Base-by-base conservation (phyloP, 768 basidiomycete genomes). In the Asterophora parasitica region DNA sequence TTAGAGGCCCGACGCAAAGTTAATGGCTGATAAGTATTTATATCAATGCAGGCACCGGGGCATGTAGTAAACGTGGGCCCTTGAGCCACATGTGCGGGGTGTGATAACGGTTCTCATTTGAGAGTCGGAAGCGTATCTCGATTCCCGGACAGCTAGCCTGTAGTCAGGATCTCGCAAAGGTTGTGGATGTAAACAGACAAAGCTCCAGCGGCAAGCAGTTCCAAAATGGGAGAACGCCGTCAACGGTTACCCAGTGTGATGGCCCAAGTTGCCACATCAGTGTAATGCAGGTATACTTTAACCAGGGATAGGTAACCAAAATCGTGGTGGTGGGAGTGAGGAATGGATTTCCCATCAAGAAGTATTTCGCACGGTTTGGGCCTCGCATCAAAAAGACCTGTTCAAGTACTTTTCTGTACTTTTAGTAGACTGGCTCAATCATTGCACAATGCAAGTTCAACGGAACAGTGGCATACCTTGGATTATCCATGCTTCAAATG, bases 31-130 rank as follows among this genome's bases (percentile, higher is more conserved):
- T 23, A n/a, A n/a, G 27, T 40, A 46, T 47, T 50, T 53, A 53
- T 50, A 50, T 28, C 27, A 44, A 40, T 40, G 38, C 44, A 20
- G 17, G 28, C 12, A 32, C 43, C n/a, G n/a, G 36, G 16, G 47
- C 52, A 44, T 46, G 51, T 39, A 37, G 43, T 31, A 48, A 56
- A 53, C 55, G 55, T 53, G 55, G 27, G 41, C 32, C 12, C 39
- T 28, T 30, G 38, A 32, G 37, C 37, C 46, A 20, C 28, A 20
- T 8, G 32, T 1, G 37, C 16, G 40, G 42, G 39, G 48, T 34
- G 42, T 53, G 51, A 48, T 19, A n/a, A n/a, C n/a, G 12, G 31
- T 10, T 33, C 26, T 15, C 16, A 48, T 42, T 40, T 45, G 34
- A 48, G 50, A 36, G 32, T 19, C 42, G 42, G 30, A n/a, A 31